Conservation (phyloP, 164 flowering plant genomes). For the Echeveria elegans region DNA sequence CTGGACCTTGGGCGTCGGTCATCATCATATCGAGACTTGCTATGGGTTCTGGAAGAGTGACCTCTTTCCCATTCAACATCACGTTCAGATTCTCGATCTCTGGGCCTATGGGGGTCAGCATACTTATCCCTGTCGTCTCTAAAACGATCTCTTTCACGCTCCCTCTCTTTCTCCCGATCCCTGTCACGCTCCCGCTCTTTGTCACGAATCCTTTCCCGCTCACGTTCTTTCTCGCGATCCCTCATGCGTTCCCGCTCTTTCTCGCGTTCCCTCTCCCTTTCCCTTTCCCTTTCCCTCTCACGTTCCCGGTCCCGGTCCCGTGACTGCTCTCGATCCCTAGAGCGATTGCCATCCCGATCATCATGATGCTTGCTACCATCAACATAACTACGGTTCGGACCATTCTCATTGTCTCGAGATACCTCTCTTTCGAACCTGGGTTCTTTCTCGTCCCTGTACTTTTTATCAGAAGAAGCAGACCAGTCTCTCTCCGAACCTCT, state of each 20-base stretch:
- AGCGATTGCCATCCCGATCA: conserved; percentile 49
- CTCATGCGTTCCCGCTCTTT: conserved; percentile 21
- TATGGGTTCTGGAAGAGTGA: conserved; percentile 56
- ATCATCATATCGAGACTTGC: conserved; percentile 74
- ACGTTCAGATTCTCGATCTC: conserved; percentile 23
- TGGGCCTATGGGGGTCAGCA: conserved; percentile 20
- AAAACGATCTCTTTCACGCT: conserved; percentile 41
- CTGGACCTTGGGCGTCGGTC: conserved; percentile 67
- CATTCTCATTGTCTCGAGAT: conserved; percentile 55
- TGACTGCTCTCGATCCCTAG: conserved; percentile 44
- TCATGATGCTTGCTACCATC: conserved; percentile 68
- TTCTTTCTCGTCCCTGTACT: conserved; percentile 70
- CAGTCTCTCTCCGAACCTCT: conserved; percentile 65
- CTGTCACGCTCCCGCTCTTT: conserved; percentile 33
- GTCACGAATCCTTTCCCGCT: conserved; percentile 25
- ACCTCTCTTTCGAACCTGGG: conserved; percentile 44
- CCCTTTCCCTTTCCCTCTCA: not conserved
- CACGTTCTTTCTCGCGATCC: conserved; percentile 42
- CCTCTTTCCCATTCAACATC: conserved; percentile 78
- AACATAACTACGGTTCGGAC: conserved; percentile 45
- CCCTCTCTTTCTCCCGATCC: conserved; percentile 14
- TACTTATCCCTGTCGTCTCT: conserved; percentile 62
- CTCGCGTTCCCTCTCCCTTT: conserved; percentile 26
- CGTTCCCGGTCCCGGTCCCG: conserved; percentile 6
- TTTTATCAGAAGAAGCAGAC: conserved; percentile 61